These are phyloP conservation scores for Pleurotus djamor DNA, from an alignment of 768 basidiomycete species.

Conservation along the genomic window DNA sequence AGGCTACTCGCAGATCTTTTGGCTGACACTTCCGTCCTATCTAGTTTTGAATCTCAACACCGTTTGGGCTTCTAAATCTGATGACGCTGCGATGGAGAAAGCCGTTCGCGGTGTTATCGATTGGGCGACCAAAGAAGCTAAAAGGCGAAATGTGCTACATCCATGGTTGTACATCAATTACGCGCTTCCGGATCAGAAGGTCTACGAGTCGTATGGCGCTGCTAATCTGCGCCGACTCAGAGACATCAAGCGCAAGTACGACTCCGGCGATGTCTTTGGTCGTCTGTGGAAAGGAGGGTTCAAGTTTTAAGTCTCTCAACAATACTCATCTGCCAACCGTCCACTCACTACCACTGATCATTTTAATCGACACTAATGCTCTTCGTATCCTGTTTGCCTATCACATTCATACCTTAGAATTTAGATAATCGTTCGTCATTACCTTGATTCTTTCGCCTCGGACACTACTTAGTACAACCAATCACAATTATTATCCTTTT, in stretches of 20 bases:
- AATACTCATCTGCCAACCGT: too few relatives aligned
- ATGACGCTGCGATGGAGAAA: slow-evolving; percentile 3
- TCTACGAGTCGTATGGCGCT: slow-evolving; percentile 4
- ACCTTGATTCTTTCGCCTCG: too few relatives aligned
- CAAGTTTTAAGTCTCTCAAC: not conserved
- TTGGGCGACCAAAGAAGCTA: slow-evolving; percentile 6
- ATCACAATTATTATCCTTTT: too few relatives aligned
- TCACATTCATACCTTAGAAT: too few relatives aligned
- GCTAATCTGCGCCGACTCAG: not conserved
- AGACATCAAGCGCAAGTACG: not conserved
- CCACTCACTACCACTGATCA: too few relatives aligned
- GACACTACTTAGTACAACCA: too few relatives aligned
- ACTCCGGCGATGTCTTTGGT: not conserved
- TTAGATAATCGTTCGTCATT: too few relatives aligned
- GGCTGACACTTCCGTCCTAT: not conserved
- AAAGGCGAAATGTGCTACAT: not conserved
- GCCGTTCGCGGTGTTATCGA: slow-evolving; percentile 3
- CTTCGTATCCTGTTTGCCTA: too few relatives aligned
- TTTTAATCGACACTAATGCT: too few relatives aligned
- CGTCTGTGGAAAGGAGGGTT: not conserved
- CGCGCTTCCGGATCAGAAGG: slow-evolving; percentile 6
- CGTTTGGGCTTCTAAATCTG: slow-evolving; percentile 9
- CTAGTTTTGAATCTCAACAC: not conserved
- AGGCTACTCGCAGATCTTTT: not conserved
- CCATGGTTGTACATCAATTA: slow-evolving; percentile 11